phyloP scores from a whole-genome alignment of 164 flowering plant genomes.

The Liriodendron chinense region DNA sequence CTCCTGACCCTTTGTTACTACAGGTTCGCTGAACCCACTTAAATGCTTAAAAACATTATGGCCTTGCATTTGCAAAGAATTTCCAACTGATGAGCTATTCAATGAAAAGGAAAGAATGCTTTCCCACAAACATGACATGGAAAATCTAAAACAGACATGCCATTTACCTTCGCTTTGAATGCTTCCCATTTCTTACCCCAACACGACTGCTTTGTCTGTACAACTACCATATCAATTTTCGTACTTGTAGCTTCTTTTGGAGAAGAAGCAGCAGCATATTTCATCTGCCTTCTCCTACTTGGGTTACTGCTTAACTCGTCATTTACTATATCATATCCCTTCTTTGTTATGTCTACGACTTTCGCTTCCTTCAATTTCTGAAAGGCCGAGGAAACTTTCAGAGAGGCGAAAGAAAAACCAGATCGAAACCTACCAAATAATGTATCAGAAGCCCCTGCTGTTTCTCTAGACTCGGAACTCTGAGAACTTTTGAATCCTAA shows the following conservation, averaged over 20 bases:
- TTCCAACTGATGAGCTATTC: background rate
- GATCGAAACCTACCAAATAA: conserved; percentile 56
- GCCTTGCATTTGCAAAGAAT: conserved; percentile 50
- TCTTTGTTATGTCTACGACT: conserved; percentile 68
- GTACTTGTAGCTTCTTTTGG: conserved; percentile 64
- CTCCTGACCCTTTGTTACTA: conserved; percentile 78
- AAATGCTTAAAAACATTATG: conserved; percentile 71
- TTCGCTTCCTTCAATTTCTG: conserved; percentile 73
- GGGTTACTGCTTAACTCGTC: conserved; percentile 78
- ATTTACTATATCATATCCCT: conserved; percentile 74
- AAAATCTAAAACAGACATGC: background rate
- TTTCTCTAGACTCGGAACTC: conserved; percentile 40
- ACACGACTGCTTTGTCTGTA: conserved; percentile 62
- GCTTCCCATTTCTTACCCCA: conserved; percentile 86
- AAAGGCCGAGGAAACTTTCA: conserved; percentile 57
- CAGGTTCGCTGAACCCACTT: conserved; percentile 81
- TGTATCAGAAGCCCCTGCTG: conserved; percentile 25
- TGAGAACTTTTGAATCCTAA: conserved; percentile 37
- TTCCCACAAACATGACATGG: background rate
- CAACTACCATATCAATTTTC: conserved; percentile 68
- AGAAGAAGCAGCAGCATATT: conserved; percentile 43
- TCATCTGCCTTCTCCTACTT: conserved; percentile 55
- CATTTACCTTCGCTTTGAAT: conserved; percentile 65
- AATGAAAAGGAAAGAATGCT: background rate
- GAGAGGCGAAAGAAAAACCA: conserved; percentile 48